Evolutionary conservation across 176 grass and related monocot species (phyloP).

Genomic region (Ampelocalamus luodianensis): DNA sequence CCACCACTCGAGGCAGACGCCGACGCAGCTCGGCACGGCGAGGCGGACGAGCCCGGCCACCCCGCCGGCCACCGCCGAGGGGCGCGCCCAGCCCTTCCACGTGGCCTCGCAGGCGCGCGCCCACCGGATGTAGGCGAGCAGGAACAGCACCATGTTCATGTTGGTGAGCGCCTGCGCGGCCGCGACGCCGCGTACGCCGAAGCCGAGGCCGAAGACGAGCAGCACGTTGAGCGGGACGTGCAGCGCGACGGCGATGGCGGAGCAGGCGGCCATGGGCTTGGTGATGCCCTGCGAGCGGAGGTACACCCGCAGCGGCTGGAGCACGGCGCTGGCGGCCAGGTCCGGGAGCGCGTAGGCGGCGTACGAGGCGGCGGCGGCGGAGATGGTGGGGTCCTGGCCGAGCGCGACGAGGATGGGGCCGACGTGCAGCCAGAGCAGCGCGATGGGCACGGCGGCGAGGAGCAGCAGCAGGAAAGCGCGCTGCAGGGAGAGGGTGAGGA

Average conservation of each 20-base stretch:
- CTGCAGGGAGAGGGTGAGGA: conserved; percentile 86
- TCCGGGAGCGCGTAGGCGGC: conserved; percentile 81
- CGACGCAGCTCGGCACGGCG: conserved; percentile 81
- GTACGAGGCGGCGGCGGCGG: conserved; percentile 70
- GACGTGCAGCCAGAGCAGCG: conserved; percentile 81
- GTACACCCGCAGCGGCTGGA: conserved; percentile 94
- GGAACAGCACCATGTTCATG: conserved; percentile 92
- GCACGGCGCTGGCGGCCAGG: conserved; percentile 66
- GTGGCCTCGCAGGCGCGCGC: conserved; percentile 62
- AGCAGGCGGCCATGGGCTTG: conserved; percentile 90
- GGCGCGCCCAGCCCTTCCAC: conserved; percentile 72
- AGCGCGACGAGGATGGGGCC: conserved; percentile 82
- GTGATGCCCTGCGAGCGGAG: conserved; percentile 92
- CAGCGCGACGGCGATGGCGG: conserved; percentile 73
- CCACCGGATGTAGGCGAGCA: conserved; percentile 70
- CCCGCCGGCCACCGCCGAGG: conserved; percentile 46
- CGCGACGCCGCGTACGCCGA: conserved; percentile 85
- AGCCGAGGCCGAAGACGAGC: conserved; percentile 75
- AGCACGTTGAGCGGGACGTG: conserved; percentile 82
- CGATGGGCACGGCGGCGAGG: conserved; percentile 74
- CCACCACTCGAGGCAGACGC: conserved; percentile 99
- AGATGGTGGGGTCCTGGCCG: conserved; percentile 87
- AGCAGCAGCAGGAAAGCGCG: conserved; percentile 76
- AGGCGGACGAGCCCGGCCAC: conserved; percentile 67
- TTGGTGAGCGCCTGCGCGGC: conserved; percentile 86